Evolutionary conservation across 805 yeast species (phyloP).

Genomic region (Yamadazyma philogaea): DNA sequence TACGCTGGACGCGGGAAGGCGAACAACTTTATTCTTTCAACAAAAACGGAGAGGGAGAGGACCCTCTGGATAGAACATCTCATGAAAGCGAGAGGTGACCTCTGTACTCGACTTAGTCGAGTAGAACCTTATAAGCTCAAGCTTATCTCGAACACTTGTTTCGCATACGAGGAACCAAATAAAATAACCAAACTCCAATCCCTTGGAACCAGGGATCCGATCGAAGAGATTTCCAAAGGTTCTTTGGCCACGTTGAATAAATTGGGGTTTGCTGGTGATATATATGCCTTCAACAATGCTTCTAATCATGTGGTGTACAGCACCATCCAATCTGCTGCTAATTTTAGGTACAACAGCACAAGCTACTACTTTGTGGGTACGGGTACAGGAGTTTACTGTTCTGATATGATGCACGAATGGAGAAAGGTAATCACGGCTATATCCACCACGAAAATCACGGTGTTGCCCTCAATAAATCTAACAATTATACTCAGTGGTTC

Average conservation of each 20-base stretch:
- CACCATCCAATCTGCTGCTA: slow-evolving; percentile 41
- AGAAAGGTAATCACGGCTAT: slow-evolving; percentile 50
- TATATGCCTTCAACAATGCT: slow-evolving; percentile 21
- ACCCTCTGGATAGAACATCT: slow-evolving; percentile 50
- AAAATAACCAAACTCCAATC: slow-evolving; percentile 51
- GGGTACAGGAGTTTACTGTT: slow-evolving; percentile 59
- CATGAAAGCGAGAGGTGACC: slow-evolving; percentile 19
- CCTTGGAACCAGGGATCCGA: slow-evolving; percentile 50
- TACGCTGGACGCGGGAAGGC: slow-evolving; percentile 55
- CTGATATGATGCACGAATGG: slow-evolving; percentile 52
- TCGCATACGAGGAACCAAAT: slow-evolving; percentile 59
- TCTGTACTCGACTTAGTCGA: slow-evolving; percentile 27
- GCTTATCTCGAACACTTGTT: slow-evolving; percentile 54
- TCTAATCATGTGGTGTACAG: slow-evolving; percentile 29
- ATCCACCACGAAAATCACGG: slow-evolving; percentile 58
- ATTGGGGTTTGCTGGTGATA: slow-evolving; percentile 24
- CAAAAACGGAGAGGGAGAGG: slow-evolving; percentile 49
- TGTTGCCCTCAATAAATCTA: slow-evolving; percentile 53
- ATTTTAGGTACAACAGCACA: slow-evolving; percentile 45
- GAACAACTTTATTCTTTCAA: slow-evolving; percentile 49
- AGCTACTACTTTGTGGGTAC: slow-evolving; percentile 57
- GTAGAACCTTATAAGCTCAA: slow-evolving; percentile 54
- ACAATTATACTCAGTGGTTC: slow-evolving; percentile 58
- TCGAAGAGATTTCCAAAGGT: slow-evolving; percentile 32
- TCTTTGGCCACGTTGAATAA: slow-evolving; percentile 19